Percentiles rank a stretch among this genome's conserved stretches.
phyloP scores from a whole-genome alignment of 148 eudicot species.

The Chenopodium formosanum region DNA sequence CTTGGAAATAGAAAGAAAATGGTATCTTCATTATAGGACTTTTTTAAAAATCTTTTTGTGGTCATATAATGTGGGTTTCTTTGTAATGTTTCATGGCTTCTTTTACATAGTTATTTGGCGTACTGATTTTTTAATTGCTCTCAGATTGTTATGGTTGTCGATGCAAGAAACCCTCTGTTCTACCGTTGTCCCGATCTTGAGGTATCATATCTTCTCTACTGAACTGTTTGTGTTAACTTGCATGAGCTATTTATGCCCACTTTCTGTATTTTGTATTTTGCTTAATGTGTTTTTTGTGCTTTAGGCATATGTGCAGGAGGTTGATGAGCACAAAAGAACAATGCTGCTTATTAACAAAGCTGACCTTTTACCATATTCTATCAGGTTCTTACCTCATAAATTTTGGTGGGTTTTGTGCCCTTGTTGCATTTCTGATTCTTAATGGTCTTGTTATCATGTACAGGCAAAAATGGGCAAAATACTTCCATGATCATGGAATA shows the following conservation, averaged over 20 bases:
- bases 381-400: constrained; percentile 45
- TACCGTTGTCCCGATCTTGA: constrained; percentile 98
- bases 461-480: constrained; percentile 87
- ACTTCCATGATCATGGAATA: constrained; percentile 72
- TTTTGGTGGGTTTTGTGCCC: background rate
- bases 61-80: background rate
- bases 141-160: constrained; percentile 98
- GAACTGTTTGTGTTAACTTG: background rate
- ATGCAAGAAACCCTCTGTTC: constrained; percentile 95
- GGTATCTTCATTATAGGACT: background rate
- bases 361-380: constrained; percentile 71
- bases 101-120: background rate
- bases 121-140: constrained; percentile 19
- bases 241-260: background rate
- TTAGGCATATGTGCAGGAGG: constrained; percentile 80
- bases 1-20: background rate
- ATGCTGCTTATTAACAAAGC: constrained; percentile 95
- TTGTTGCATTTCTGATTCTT: background rate
- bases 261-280: background rate
- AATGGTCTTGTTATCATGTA: constrained; percentile 19
- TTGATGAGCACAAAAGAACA: constrained; percentile 83
- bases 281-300: constrained; percentile 22
- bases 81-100: too few relatives aligned
- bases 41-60: background rate
- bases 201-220: constrained; percentile 43